Conservation (phyloP, 768 basidiomycete genomes). For the Lactarius trivialis region DNA sequence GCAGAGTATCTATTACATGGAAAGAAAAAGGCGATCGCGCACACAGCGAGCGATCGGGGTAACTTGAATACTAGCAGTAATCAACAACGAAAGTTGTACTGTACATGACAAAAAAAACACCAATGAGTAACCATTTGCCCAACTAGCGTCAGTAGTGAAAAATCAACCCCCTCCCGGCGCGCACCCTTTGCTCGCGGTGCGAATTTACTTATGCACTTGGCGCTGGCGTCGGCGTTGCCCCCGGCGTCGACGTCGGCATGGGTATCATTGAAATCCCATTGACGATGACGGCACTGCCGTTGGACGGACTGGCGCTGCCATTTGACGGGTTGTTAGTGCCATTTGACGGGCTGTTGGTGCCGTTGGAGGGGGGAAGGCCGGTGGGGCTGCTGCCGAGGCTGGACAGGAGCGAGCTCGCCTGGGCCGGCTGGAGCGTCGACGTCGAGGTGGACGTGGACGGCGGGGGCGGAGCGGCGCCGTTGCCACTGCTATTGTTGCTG, state of each 20-base stretch:
- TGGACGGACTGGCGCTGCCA: too few species aligned
- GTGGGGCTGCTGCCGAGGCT: constrained; percentile 25
- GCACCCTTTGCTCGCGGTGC: neutral
- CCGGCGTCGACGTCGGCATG: neutral
- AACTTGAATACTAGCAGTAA: neutral
- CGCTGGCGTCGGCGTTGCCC: neutral
- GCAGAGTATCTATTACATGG: neutral
- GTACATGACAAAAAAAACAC: neutral
- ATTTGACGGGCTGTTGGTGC: neutral
- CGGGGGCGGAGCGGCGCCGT: neutral
- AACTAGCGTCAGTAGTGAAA: neutral
- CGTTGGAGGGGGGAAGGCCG: constrained; percentile 10
- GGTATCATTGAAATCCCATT: constrained; percentile 39
- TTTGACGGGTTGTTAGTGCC: constrained; percentile 22
- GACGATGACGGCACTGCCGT: constrained; percentile 39
- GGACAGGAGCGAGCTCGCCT: constrained; percentile 26
- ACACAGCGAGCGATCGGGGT: neutral
- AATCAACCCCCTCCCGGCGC: neutral
- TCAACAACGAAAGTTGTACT: neutral
- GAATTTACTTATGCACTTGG: neutral
- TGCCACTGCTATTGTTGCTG: constrained; percentile 16
- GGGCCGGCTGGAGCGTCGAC: constrained; percentile 21
- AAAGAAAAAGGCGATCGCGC: neutral
- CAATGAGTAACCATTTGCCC: neutral
- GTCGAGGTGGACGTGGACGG: neutral